Evolutionary conservation across 192 early-diverging fungal genomes (phyloP).

Genomic region (Radiomyces spectabilis): DNA sequence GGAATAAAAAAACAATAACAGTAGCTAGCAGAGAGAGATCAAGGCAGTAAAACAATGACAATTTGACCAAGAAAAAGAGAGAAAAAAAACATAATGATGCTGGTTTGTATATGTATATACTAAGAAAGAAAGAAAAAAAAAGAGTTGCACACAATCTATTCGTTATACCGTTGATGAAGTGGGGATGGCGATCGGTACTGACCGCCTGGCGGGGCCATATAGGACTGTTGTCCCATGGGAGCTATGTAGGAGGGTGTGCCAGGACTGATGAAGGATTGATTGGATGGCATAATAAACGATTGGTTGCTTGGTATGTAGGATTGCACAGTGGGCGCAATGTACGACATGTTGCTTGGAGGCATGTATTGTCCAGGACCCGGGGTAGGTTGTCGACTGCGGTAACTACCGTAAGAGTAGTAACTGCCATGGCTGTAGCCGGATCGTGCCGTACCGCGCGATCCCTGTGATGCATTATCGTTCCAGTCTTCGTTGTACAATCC

Average conservation of each 20-base stretch:
- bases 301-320: constrained; percentile 3
- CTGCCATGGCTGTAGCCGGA: constrained; percentile 37
- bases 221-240: neutral
- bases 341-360: neutral
- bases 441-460: constrained; percentile 33
- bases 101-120: too few relatives aligned
- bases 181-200: neutral
- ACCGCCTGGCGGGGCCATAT: neutral
- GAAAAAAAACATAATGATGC: neutral
- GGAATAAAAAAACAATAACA: too few relatives aligned
- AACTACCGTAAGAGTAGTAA: constrained; percentile 25
- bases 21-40: neutral
- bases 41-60: neutral
- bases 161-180: neutral
- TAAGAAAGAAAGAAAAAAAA: neutral
- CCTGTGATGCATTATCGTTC: constrained; percentile 37
- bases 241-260: neutral
- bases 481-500: constrained; percentile 41
- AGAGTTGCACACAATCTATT: neutral
- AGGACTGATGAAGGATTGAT: too few relatives aligned
- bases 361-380: constrained; percentile 24
- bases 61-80: neutral
- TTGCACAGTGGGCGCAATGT: constrained; percentile 1
- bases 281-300: neutral
- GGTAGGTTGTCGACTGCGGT: constrained; percentile 4